phyloP scores from a whole-genome alignment of 345 rosid species.

The Citrus medica region DNA sequence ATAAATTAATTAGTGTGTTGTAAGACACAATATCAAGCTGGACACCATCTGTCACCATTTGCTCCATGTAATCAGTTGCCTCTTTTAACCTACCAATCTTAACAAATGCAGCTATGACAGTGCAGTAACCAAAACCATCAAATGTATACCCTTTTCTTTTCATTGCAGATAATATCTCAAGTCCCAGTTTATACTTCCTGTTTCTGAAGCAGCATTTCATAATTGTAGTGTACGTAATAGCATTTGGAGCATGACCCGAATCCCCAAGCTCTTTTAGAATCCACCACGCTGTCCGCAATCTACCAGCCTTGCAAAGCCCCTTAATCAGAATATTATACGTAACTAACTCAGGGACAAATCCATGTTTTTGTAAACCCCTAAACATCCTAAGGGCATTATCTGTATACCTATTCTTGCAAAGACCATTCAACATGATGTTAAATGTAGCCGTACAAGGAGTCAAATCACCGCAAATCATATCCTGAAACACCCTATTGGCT shows the following conservation, averaged over 20 bases:
- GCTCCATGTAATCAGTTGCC: constrained; percentile 43
- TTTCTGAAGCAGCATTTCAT: constrained; percentile 59
- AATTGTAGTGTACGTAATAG: constrained; percentile 66
- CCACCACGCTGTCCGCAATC: constrained; percentile 49
- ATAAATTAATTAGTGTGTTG: constrained; percentile 65
- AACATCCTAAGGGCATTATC: constrained; percentile 55
- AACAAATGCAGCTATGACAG: constrained; percentile 59
- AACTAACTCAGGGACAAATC: constrained; percentile 49
- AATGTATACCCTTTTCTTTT: constrained; percentile 58
- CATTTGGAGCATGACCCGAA: constrained; percentile 57
- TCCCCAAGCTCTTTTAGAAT: constrained; percentile 50
- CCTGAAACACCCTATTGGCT: constrained; percentile 51
- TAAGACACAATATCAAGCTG: constrained; percentile 69
- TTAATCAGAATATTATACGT: constrained; percentile 73
- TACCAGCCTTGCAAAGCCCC: constrained; percentile 67
- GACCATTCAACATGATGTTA: constrained; percentile 75
- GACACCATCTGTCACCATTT: constrained; percentile 44
- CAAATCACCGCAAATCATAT: constrained; percentile 34
- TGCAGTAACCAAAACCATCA: constrained; percentile 76
- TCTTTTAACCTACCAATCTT: constrained; percentile 52
- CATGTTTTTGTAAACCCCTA: constrained; percentile 46
- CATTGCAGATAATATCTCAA: constrained; percentile 57
- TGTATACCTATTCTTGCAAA: constrained; percentile 60
- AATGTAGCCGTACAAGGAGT: constrained; percentile 47
- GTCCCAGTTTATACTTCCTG: constrained; percentile 54